These are phyloP conservation scores for Kodamaea laetipori DNA, from an alignment of 805 yeast species.

Conservation along the genomic window DNA sequence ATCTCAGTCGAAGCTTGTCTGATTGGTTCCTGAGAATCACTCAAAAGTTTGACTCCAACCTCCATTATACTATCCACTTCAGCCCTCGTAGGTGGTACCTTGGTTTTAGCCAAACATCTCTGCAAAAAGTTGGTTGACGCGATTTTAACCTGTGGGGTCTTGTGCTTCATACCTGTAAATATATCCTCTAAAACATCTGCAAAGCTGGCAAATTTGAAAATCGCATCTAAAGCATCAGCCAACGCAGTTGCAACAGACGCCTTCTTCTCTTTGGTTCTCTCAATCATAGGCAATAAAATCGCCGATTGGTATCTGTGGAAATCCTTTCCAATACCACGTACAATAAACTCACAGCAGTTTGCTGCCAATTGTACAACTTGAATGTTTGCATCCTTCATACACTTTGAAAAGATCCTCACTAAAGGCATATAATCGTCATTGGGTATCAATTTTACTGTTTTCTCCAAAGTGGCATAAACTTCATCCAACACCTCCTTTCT, in stretches of 20 bases:
- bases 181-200: slow-evolving; percentile 62
- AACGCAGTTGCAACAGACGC: slow-evolving; percentile 73
- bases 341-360: slow-evolving; percentile 58
- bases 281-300: slow-evolving; percentile 65
- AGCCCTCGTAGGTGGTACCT: slow-evolving; percentile 46
- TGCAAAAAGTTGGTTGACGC: slow-evolving; percentile 67
- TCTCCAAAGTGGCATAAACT: slow-evolving; percentile 47
- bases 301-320: slow-evolving; percentile 57
- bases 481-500: slow-evolving; percentile 83
- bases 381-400: slow-evolving; percentile 85
- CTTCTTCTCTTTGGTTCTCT: slow-evolving; percentile 87
- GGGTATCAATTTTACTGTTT: slow-evolving; percentile 55
- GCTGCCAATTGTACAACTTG: slow-evolving; percentile 84
- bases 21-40: slow-evolving; percentile 83
- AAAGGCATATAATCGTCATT: slow-evolving; percentile 67
- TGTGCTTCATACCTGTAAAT: slow-evolving; percentile 63
- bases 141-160: slow-evolving; percentile 79
- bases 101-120: slow-evolving; percentile 59
- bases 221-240: slow-evolving; percentile 62
- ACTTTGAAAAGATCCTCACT: slow-evolving; percentile 63
- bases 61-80: slow-evolving; percentile 63
- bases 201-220: slow-evolving; percentile 53
- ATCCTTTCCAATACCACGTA: slow-evolving; percentile 61
- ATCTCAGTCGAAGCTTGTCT: slow-evolving; percentile 76
- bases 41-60: slow-evolving; percentile 59